Base-by-base conservation (phyloP, 148 eudicot species). In the Rheum nobile region DNA sequence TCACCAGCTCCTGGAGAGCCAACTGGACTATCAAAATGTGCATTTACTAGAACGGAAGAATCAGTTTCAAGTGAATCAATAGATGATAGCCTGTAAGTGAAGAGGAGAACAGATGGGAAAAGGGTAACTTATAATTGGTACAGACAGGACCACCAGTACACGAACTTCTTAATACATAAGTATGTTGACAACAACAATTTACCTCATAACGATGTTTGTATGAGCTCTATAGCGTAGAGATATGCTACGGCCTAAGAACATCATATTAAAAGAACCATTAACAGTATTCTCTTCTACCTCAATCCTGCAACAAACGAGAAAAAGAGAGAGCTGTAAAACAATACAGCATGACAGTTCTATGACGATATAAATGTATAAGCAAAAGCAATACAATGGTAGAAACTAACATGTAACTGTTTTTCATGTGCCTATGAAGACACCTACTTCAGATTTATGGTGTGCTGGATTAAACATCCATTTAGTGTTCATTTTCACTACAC, bases 1-100 rank as follows among this genome's bases (percentile, higher is more conserved):
- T 95, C 99, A 72, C 83, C 89, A 74, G 99, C 99, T 39, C 99
- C 99, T 41, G 99, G 99, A 75, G 99, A 95, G 52, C 86, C 83
- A 52, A 88, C 86, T 63, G 99, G 86, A 75, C 91, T 95, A 84
- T 95, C 99, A 72, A 82, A 95, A 84, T 95, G 99, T 71, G 84
- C 96, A 80, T 95, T 95, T 39, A 95, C 80, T 78, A 95, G 82
- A 80, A 95, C 93, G 57, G 99, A 87, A 65, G 94, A 82, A 71
- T 92, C 99, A 76, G 72, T 76, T 39, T 82, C 91, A 28, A 77
- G 85, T 32, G 97, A 85, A 77, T 83, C 86, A 46, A 78, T 75
- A 28, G 99, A 85, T 37, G 97, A 89, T 79, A 95, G 79, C 85
- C 98, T 93, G 92, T 37, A 54, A 77, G 35, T 77, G 47, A 75